Base-by-base conservation (phyloP, 768 basidiomycete species). In the Auriculariales sp. region DNA sequence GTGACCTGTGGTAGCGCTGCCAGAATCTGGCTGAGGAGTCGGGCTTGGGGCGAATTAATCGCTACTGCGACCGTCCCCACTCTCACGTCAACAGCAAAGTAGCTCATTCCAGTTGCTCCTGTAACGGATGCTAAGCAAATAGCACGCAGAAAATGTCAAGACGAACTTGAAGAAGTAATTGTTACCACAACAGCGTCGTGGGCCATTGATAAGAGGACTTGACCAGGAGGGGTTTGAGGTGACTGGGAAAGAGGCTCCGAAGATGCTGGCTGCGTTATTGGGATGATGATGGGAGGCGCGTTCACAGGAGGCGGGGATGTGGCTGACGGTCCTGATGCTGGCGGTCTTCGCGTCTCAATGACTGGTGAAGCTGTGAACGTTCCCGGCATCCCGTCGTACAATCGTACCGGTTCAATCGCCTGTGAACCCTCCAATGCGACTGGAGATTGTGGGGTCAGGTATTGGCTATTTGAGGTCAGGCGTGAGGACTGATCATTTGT, bases 41-140 rank as follows among this genome's bases (percentile, higher is more conserved):
- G 66, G 22, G 84, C 57, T 56, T 84, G 80, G 63, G 73, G 69
- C 6, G 80, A 75, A 48, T 66, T 68, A 47, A 81, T 57, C 11
- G 72, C 73, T 54, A 73, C 74, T 2, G 77, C 73, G n/a, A 83
- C 58, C 9, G 72, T 58, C 15, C 79, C 80, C 4, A 71, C 49
- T 4, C 66, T 63, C 33, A 78, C 42, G 30, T 70, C 63, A 3
- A 81, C 34, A 42, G 64, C 58, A 6, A 74, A 53, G 24, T 52
- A 61, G 12, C 22, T 15, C 9, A 44, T 19, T 6, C 39, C 39
- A 19, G 39, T 44, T 10, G 39, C 12, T n/a, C 34, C 31, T 15
- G 24, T 6, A 11, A 31, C 7, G 31, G 9, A 32, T 32, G 31
- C 15, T 15, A 32, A 32, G n/a, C n/a, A n/a, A 28, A 34, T 14